phyloP scores from a whole-genome alignment of 2,329 filamentous ascomycete genomes.

The Beauveria rudraprayagi region DNA sequence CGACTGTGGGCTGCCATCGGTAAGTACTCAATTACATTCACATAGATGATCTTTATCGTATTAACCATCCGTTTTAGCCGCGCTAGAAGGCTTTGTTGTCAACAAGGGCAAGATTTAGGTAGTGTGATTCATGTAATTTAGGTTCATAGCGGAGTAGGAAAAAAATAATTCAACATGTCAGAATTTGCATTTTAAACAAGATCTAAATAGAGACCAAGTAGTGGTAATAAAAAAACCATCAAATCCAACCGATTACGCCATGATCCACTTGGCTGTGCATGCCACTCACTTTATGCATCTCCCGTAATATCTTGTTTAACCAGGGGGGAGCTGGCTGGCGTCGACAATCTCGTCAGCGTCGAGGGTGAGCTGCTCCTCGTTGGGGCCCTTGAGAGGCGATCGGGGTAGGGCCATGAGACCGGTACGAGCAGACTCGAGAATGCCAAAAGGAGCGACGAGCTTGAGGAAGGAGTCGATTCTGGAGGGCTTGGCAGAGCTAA shows the following conservation, averaged over 20 bases:
- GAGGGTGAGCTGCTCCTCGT: constrained; percentile 63
- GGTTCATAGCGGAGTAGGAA: background rate
- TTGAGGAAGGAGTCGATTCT: constrained; percentile 98
- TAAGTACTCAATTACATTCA: constrained; percentile 31
- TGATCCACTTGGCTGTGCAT: background rate
- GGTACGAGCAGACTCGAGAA: constrained; percentile 90
- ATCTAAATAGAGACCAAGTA: constrained; percentile 7
- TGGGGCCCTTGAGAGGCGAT: constrained; percentile 71
- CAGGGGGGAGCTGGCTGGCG: constrained; percentile 84
- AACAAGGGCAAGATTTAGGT: constrained; percentile 72
- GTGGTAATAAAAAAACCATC: constrained; percentile 3
- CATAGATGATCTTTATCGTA: background rate
- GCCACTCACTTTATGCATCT: background rate
- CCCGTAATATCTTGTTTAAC: constrained; percentile 41
- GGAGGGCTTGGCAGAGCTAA: constrained; percentile 78
- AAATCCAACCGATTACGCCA: constrained; percentile 18
- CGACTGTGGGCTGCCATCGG: constrained; percentile 81
- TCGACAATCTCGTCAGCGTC: constrained; percentile 94
- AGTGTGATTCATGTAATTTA: background rate
- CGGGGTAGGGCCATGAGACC: constrained; percentile 95
- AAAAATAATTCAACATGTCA: background rate
- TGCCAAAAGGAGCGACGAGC: constrained; percentile 86
- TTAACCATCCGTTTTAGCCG: constrained; percentile 41
- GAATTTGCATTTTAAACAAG: constrained; percentile 6
- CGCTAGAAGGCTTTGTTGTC: constrained; percentile 83